Evolutionary conservation across 1,139 yeast species (phyloP).

Genomic region (Protomyces inundatus): DNA sequence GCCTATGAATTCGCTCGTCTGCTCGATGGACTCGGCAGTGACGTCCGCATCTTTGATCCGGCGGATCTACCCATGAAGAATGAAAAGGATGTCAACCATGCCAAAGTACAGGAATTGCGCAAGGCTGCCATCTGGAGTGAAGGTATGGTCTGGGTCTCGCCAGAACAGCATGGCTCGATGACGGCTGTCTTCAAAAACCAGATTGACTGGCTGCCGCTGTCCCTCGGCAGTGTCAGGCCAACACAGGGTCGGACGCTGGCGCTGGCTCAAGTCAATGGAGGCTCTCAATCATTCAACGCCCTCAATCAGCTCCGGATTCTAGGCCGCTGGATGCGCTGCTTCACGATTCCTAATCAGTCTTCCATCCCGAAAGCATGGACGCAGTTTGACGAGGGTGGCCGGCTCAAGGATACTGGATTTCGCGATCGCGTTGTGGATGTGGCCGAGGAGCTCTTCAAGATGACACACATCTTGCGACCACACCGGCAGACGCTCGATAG

Average conservation of each 20-base stretch:
- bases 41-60: slow-evolving; percentile 26
- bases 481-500: slow-evolving; percentile 11
- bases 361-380: slow-evolving; percentile 28
- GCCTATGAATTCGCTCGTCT: slow-evolving; percentile 26
- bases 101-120: slow-evolving; percentile 25
- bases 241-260: slow-evolving; percentile 28
- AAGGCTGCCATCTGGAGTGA: slow-evolving; percentile 25
- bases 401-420: slow-evolving; percentile 25
- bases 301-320: slow-evolving; percentile 26
- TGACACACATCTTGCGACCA: slow-evolving; percentile 18
- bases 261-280: slow-evolving; percentile 28
- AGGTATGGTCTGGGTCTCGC: slow-evolving; percentile 28
- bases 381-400: slow-evolving; percentile 17
- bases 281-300: slow-evolving; percentile 27
- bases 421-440: slow-evolving; percentile 28
- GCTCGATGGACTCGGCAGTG: slow-evolving; percentile 22
- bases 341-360: slow-evolving; percentile 27
- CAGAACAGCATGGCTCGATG: slow-evolving; percentile 28
- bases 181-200: slow-evolving; percentile 28
- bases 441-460: slow-evolving; percentile 20
- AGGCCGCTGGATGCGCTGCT: slow-evolving; percentile 29
- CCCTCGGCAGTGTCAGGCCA: slow-evolving; percentile 27
- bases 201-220: slow-evolving; percentile 27
- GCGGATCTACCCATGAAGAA: slow-evolving; percentile 25
- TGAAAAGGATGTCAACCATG: slow-evolving; percentile 11